A percentile compares a stretch with the other conserved stretches of the same genome.
Evolutionary conservation across 2,329 filamentous ascomycete species (phyloP).

Genomic region (Keithomyces neogunnii): DNA sequence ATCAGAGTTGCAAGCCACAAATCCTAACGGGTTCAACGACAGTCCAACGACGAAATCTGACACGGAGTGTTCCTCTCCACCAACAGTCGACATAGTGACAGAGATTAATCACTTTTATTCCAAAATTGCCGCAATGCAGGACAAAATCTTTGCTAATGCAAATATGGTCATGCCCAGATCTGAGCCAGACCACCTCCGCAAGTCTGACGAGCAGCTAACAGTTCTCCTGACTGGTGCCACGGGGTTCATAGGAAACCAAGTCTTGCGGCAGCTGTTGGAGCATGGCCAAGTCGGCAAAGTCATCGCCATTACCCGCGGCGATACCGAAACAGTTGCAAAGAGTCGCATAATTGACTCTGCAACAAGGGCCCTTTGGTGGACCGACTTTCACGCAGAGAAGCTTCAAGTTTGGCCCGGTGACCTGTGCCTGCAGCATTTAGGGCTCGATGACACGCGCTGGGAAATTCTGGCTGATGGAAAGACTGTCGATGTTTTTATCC

Average conservation of each 20-base stretch:
- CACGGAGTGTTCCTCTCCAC: too few relatives aligned
- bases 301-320: slow-evolving; percentile 5
- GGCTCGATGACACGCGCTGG: not conserved
- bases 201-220: not conserved
- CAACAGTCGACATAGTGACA: too few relatives aligned
- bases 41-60: too few relatives aligned
- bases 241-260: slow-evolving; percentile 8
- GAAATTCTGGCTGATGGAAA: not conserved
- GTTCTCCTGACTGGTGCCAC: slow-evolving; percentile 8
- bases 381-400: slow-evolving; percentile 3
- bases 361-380: slow-evolving; percentile 7
- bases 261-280: slow-evolving; percentile 8
- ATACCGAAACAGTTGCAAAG: not conserved
- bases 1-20: too few relatives aligned
- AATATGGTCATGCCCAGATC: too few relatives aligned
- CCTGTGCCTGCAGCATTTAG: not conserved
- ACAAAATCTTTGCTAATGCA: too few relatives aligned
- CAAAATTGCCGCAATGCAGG: too few relatives aligned
- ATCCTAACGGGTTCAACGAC: too few relatives aligned
- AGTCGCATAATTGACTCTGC: slow-evolving; percentile 5
- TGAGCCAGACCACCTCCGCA: too few relatives aligned
- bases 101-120: too few relatives aligned
- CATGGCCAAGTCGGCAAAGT: not conserved
- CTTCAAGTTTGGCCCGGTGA: slow-evolving; percentile 8
- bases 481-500: slow-evolving; percentile 6